Evolutionary conservation across 2,329 filamentous ascomycete genomes (phyloP).

Genomic region (Talaromyces sp.): DNA sequence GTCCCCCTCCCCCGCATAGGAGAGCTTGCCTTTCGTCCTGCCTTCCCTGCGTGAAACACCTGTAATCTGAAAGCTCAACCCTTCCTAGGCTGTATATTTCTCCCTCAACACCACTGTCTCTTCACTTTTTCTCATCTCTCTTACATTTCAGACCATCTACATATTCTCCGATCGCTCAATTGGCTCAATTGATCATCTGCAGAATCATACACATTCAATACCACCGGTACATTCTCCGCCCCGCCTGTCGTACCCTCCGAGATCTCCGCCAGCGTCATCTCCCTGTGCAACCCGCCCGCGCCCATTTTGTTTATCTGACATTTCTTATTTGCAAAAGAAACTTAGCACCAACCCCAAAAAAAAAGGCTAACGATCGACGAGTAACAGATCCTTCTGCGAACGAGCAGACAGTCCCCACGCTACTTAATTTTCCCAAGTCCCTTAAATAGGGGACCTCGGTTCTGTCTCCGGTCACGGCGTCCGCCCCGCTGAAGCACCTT

Average conservation of each 20-base stretch:
- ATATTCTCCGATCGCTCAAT: neutral
- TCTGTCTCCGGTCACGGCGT: slow-evolving; percentile 18
- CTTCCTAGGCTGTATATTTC: neutral
- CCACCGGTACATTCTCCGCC: neutral
- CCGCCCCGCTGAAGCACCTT: slow-evolving; percentile 16
- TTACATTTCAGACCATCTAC: neutral
- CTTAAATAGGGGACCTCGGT: slow-evolving; percentile 5
- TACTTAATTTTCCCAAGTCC: slow-evolving; percentile 4
- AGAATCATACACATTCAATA: neutral
- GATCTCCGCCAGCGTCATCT: neutral
- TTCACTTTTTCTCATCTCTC: neutral
- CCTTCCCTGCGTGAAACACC: neutral
- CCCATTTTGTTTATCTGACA: slow-evolving; percentile 8
- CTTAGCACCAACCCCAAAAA: neutral
- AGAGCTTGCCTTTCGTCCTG: neutral
- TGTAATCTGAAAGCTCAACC: neutral
- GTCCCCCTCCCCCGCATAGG: slow-evolving; percentile 4
- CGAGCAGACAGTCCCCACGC: neutral
- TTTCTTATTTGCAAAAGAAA: slow-evolving; percentile 12
- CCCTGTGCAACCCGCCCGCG: neutral
- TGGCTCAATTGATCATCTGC: slow-evolving; percentile 2
- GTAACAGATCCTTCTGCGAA: slow-evolving; percentile 6
- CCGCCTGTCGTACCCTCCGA: neutral
- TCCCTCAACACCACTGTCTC: neutral
- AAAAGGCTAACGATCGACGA: slow-evolving; percentile 7